phyloP scores from a whole-genome alignment of 192 early-diverging fungal genomes.

The Linnemannia zychae region DNA sequence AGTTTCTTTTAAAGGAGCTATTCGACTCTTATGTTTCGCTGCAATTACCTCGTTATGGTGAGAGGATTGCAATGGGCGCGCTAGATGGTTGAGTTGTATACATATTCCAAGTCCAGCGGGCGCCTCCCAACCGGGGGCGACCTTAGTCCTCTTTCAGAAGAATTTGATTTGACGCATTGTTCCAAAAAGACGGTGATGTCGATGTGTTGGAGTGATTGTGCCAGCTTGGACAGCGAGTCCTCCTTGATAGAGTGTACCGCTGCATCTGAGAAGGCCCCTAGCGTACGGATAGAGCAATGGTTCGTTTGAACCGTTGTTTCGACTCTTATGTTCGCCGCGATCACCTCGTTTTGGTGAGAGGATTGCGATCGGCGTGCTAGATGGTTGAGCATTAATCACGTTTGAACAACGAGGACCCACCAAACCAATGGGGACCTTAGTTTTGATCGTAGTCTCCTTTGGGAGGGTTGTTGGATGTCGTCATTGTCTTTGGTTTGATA shows the following conservation, averaged over 20 bases:
- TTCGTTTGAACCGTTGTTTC: conserved; percentile 7
- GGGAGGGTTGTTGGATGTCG: too few relatives aligned
- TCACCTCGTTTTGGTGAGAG: conserved; percentile 33
- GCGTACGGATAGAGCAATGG: conserved; percentile 20
- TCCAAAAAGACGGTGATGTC: not conserved
- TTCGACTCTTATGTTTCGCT: conserved; percentile 28
- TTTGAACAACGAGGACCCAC: conserved; percentile 14
- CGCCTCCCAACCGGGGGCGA: conserved; percentile 19
- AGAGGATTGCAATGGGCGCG: conserved; percentile 27
- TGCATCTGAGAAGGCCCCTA: conserved; percentile 18
- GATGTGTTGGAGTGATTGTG: conserved; percentile 15
- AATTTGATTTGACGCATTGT: not conserved
- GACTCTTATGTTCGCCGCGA: conserved; percentile 24
- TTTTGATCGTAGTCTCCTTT: not conserved
- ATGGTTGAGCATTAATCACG: conserved; percentile 16
- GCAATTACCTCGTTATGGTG: conserved; percentile 31
- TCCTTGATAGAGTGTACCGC: too few relatives aligned
- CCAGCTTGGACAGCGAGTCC: not conserved
- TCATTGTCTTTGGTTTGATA: too few relatives aligned
- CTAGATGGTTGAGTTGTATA: conserved; percentile 24
- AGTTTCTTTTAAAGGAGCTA: not conserved
- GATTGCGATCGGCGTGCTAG: conserved; percentile 25
- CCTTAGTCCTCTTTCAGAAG: conserved; percentile 13
- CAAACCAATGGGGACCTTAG: conserved; percentile 13
- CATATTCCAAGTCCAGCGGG: conserved; percentile 25